Percentiles rank a stretch among this genome's conserved stretches.
These are phyloP conservation scores for Scytalidium lignicola DNA, from an alignment of 2,329 filamentous ascomycete genomes.

Conservation along the genomic window DNA sequence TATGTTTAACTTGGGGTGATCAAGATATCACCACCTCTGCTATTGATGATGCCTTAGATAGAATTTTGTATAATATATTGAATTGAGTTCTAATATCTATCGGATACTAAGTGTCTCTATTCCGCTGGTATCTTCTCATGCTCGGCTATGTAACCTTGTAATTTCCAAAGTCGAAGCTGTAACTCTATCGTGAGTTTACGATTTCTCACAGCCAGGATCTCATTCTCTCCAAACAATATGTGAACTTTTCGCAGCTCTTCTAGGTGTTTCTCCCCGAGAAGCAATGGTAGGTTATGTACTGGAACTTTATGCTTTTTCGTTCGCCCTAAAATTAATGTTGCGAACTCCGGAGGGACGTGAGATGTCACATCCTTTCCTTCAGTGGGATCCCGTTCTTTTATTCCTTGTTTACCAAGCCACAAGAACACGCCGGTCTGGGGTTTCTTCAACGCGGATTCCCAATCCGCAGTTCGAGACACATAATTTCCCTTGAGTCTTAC, in stretches of 20 bases:
- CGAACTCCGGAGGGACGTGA: conserved; percentile 31
- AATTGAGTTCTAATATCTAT: no score
- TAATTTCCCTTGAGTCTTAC: conserved; percentile 31
- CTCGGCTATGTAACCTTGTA: conserved; percentile 48
- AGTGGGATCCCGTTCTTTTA: conserved; percentile 13
- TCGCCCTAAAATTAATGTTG: conserved; percentile 37
- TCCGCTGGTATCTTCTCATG: neutral
- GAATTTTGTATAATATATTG: no score
- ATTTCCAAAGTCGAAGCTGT: conserved; percentile 50
- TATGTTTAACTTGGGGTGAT: neutral
- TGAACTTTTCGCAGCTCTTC: conserved; percentile 31
- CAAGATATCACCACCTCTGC: neutral
- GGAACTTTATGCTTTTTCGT: conserved; percentile 32
- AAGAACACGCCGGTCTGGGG: conserved; percentile 23
- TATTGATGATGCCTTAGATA: no score
- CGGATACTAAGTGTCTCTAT: neutral
- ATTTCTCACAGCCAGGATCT: conserved; percentile 36
- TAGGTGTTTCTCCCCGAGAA: conserved; percentile 46
- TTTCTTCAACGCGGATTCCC: conserved; percentile 38
- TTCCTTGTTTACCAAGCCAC: conserved; percentile 15
- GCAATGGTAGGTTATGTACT: conserved; percentile 46
- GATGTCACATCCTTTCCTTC: conserved; percentile 1
- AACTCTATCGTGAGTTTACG: conserved; percentile 37
- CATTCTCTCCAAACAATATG: conserved; percentile 26
- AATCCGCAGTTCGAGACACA: conserved; percentile 36